These are phyloP conservation scores for Kalmanozyma brasiliensis DNA, from an alignment of 1,284 basidiomycete genomes.

Conservation along the genomic window DNA sequence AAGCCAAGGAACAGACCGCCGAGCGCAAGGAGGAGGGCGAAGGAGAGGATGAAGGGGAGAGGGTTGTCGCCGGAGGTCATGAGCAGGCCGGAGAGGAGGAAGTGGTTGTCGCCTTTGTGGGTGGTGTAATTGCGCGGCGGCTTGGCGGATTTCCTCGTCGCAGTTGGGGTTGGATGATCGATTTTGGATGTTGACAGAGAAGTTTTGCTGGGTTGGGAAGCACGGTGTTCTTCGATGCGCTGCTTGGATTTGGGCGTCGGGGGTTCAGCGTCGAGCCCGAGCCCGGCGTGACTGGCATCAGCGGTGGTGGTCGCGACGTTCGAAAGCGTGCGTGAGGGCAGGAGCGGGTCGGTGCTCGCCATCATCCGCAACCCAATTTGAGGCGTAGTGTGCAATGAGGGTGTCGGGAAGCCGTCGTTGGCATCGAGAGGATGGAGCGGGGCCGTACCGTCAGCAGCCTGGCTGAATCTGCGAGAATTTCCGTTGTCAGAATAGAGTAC, in stretches of 20 bases:
- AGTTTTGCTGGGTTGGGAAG: conserved; percentile 3
- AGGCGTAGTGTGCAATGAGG: conserved; percentile 28
- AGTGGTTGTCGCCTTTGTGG: conserved; percentile 54
- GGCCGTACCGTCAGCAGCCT: neutral
- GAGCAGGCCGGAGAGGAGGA: conserved; percentile 53
- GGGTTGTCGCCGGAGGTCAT: conserved; percentile 61
- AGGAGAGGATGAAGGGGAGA: conserved; percentile 49
- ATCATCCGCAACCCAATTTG: conserved; percentile 35
- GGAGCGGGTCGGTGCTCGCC: conserved; percentile 36
- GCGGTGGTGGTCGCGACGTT: neutral
- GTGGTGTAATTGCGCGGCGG: conserved; percentile 42
- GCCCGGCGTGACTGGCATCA: conserved; percentile 2
- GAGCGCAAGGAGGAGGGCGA: conserved; percentile 45
- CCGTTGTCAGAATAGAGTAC: neutral
- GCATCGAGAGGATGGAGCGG: conserved; percentile 10
- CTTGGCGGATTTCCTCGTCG: conserved; percentile 1
- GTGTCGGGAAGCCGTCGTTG: conserved; percentile 14
- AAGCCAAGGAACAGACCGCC: conserved; percentile 62
- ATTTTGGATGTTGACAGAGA: neutral
- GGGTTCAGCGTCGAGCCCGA: conserved; percentile 3
- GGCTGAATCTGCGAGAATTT: conserved; percentile 2
- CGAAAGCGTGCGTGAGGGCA: conserved; percentile 16
- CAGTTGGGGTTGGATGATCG: neutral
- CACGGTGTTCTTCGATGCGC: conserved; percentile 4
- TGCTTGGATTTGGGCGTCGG: neutral